Base-by-base conservation (phyloP, 768 basidiomycete genomes). In the Boletus pseudo-olivaceus region DNA sequence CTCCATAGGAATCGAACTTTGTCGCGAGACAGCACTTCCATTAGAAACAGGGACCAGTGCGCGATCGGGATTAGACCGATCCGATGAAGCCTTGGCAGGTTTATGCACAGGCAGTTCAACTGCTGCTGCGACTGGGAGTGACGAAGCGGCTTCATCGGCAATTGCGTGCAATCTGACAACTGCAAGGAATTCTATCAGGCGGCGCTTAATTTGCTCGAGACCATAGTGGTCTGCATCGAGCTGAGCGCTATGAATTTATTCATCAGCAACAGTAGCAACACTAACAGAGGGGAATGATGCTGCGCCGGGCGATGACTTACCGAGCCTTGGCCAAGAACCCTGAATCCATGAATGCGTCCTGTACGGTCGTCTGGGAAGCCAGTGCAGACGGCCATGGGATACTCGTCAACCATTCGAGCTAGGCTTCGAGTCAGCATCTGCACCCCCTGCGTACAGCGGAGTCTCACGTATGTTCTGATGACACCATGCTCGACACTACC, bases 161-260 rank as follows among this genome's bases (percentile, higher is more conserved):
- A 75, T 57, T 8, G 74, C 72, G 41, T 74, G 75, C 47, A 84
- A 72, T 55, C 91, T 75, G 33, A 95, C 86, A 11, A 97, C 88
- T 0, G 92, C 93, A 38, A 98, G 81, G 67, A 93, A 97, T 64
- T 97, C 95, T 43, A 96, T 88, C 3, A 96, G 71, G 10, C 94
- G 79, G 58, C 90, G 86, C 78, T 97, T 98, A 68, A 98, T 87
- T 68, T 90, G 91, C 54, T 94, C 91, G 17, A 98, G 76, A 1
- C 95, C 95, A 62, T 86, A 96, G 68, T 98, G 94, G 55, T 96
- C 94, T 12, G 83, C 78, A 61, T 98, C 93, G 9, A 98, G 82
- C 65, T 90, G 92, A 20, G 75, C 75, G 23, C 71, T 72, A 43
- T 17, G 15, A 32, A 23, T 32, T 0, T 1, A 45, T 20, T 19